These are phyloP conservation scores for Amaranthus hypochondriacus DNA, from an alignment of 148 eudicot species.

Conservation along the genomic window DNA sequence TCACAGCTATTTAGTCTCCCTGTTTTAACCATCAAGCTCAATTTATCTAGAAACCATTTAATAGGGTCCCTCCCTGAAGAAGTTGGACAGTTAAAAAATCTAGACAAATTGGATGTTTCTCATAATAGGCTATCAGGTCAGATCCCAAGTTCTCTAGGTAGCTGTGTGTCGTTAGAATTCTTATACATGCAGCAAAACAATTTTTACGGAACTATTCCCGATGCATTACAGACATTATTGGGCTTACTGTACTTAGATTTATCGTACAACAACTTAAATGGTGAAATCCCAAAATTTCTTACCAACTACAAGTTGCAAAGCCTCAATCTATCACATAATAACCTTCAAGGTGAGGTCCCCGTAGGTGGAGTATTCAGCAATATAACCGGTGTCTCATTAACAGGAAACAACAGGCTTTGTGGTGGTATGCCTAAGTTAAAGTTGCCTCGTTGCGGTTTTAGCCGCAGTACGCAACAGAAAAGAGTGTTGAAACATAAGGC, in stretches of 20 bases:
- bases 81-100: slow-evolving; percentile 24
- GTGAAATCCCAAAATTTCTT: slow-evolving; percentile 30
- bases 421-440: slow-evolving; percentile 33
- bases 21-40: not conserved
- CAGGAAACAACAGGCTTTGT: slow-evolving; percentile 36
- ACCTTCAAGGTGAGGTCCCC: slow-evolving; percentile 41
- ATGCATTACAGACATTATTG: slow-evolving; percentile 17
- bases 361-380: slow-evolving; percentile 32
- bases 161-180: slow-evolving; percentile 13
- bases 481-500: not conserved
- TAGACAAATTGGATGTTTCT: slow-evolving; percentile 18
- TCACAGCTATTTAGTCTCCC: slow-evolving; percentile 21
- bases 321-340: slow-evolving; percentile 29
- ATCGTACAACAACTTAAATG: slow-evolving; percentile 35
- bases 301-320: not conserved
- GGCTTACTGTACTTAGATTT: slow-evolving; percentile 26
- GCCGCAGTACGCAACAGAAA: not conserved
- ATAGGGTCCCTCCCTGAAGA: slow-evolving; percentile 29
- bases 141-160: slow-evolving; percentile 29
- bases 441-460: slow-evolving; percentile 20
- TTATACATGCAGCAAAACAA: slow-evolving; percentile 25
- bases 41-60: slow-evolving; percentile 24
- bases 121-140: slow-evolving; percentile 28
- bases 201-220: slow-evolving; percentile 31
- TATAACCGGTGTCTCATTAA: slow-evolving; percentile 24